Evolutionary conservation across 140 eudicot genomes (phyloP).

Genomic region (Erigeron philadelphicus): DNA sequence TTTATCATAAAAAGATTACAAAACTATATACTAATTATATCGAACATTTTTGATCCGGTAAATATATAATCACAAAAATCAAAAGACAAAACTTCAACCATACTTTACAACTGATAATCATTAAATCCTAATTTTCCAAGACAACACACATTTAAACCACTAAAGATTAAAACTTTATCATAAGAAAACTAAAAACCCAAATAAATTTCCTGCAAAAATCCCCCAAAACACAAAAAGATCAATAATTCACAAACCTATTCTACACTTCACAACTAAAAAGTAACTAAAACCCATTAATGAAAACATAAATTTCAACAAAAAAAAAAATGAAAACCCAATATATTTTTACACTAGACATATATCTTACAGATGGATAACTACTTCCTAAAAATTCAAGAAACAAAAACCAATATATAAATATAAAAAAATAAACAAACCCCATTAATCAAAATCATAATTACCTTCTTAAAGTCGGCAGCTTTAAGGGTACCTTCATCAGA

Average conservation of each 20-base stretch:
- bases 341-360: too few species aligned
- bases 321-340: too few species aligned
- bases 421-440: too few species aligned
- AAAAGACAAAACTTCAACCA: neutral
- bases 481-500: constrained; percentile 84
- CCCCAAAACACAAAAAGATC: neutral
- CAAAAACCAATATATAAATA: too few species aligned
- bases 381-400: too few species aligned
- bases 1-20: too few species aligned
- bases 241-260: neutral
- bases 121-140: neutral
- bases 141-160: neutral
- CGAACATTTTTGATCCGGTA: neutral
- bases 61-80: neutral
- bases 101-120: neutral
- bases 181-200: neutral
- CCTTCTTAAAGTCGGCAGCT: constrained; percentile 93
- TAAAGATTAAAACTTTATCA: neutral
- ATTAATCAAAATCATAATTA: constrained; percentile 6
- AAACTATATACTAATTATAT: neutral
- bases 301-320: too few species aligned
- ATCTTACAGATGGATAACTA: too few species aligned
- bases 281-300: too few species aligned
- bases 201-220: neutral
- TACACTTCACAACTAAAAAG: too few species aligned